Conservation (phyloP, 139 green algal species). For the Mesostigma viride region DNA sequence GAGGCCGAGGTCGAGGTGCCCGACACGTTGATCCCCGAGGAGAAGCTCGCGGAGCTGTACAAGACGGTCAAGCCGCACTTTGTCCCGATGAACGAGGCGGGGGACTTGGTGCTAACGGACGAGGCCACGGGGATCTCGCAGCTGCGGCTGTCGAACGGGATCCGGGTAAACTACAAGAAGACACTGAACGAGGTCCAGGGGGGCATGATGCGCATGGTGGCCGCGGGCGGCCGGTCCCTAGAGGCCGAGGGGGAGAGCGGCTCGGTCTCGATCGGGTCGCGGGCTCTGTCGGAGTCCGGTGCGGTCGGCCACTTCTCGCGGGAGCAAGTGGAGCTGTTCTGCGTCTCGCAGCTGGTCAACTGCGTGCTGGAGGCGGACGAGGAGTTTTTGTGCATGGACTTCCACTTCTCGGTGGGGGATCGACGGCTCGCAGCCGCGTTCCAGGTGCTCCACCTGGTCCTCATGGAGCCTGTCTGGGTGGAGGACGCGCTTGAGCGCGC, state of each 20-base stretch:
- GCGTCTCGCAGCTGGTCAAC: slow-evolving; percentile 85
- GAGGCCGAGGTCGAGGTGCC: slow-evolving; percentile 63
- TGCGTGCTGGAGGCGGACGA: slow-evolving; percentile 86
- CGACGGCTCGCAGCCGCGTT: slow-evolving; percentile 16
- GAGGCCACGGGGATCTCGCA: slow-evolving; percentile 60
- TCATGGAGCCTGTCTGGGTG: slow-evolving; percentile 56
- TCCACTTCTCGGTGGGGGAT: slow-evolving; percentile 59
- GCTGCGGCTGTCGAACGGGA: slow-evolving; percentile 79
- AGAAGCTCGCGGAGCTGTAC: slow-evolving; percentile 44
- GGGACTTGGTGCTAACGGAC: slow-evolving; percentile 2
- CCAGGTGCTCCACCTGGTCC: slow-evolving; percentile 64
- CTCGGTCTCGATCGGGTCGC: slow-evolving; percentile 61
- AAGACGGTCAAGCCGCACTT: slow-evolving; percentile 53
- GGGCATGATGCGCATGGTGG: slow-evolving; percentile 74
- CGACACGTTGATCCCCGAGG: slow-evolving; percentile 54
- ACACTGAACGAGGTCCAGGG: slow-evolving; percentile 78
- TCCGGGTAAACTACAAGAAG: slow-evolving; percentile 77
- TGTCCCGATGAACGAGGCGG: slow-evolving; percentile 37
- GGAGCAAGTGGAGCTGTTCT: slow-evolving; percentile 87
- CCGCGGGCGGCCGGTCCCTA: slow-evolving; percentile 54
- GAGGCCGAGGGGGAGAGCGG: slow-evolving; percentile 45
- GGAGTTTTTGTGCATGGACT: slow-evolving; percentile 90
- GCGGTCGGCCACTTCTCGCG: slow-evolving; percentile 63
- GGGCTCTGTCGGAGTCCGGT: slow-evolving; percentile 70
- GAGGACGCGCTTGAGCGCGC: slow-evolving; percentile 53